phyloP scores from a whole-genome alignment of 169 alveolate species.

The Eimeria tenella region DNA sequence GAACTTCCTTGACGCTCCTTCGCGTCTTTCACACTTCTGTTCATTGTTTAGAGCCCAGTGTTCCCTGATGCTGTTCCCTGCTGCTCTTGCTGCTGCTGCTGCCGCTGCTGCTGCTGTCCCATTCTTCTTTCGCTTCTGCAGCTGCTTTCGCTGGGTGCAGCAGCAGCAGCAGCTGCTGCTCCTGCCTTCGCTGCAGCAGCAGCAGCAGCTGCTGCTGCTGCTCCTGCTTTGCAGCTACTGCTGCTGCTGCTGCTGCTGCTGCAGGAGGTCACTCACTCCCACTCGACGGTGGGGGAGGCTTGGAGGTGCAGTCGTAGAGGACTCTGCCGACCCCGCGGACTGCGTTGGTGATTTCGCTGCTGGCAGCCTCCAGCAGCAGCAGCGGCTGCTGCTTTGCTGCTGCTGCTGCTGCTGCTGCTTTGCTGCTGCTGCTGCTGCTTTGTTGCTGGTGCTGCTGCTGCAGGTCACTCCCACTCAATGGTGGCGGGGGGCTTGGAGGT shows the following conservation, averaged over 20 bases:
- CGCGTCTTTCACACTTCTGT: too few species aligned
- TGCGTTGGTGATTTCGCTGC: slow-evolving; percentile 83
- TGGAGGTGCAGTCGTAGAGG: slow-evolving; percentile 81
- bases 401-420: neutral
- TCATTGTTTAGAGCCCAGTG: too few species aligned
- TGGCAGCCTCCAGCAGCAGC: slow-evolving; percentile 76
- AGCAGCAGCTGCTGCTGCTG: neutral
- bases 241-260: neutral
- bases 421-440: neutral
- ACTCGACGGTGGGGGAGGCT: slow-evolving; percentile 87
- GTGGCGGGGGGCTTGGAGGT: slow-evolving; percentile 87
- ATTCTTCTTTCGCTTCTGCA: neutral
- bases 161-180: neutral
- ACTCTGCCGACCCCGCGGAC: slow-evolving; percentile 82
- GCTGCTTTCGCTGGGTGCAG: neutral
- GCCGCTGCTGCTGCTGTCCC: too few species aligned
- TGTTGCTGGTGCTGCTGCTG: neutral
- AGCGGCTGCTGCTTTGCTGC: too few species aligned
- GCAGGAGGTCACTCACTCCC: slow-evolving; percentile 37
- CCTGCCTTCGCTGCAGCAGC: neutral
- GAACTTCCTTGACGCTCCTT: too few species aligned
- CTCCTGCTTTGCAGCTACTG: neutral
- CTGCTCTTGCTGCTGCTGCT: too few species aligned
- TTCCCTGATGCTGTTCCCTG: too few species aligned
- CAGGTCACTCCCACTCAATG: slow-evolving; percentile 81